Base-by-base conservation (phyloP, 345 rosid genomes). In the Gossypium herbaceum region DNA sequence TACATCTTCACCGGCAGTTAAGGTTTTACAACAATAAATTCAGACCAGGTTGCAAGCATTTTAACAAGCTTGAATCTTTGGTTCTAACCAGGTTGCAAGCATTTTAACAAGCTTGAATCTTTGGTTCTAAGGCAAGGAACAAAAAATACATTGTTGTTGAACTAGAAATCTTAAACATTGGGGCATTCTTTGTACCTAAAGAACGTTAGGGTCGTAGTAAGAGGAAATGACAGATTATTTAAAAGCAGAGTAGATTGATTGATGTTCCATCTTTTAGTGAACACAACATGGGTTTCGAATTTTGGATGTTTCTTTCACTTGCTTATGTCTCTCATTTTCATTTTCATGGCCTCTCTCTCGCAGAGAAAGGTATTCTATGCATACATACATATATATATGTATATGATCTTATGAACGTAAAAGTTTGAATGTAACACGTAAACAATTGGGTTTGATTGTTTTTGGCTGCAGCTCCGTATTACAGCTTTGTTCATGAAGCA, bases 401-500 rank as follows among this genome's bases (percentile, higher is more conserved):
- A 20, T 2, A 56, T 57, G 15, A 48, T 48, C 52, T 48, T 48
- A 11, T 22, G 45, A 22, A 47, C 39, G 63, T 24, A 57, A 60
- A 34, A 29, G 25, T 47, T 56, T 58, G 1, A 73, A 39, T 16
- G 34, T 68, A 50, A 68, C 12, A 25, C 22, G 59, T 27, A 9
- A 9, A 16, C 34, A 59, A 11, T 12, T 59, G 39, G 44, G 22
- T 66, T 4, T 60, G 65, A 13, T 24, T 34, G 41, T 17, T 24
- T 66, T 19, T 44, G 7, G 7, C 7, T 22, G 76, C 83, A 89
- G 94, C 87, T 72, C 90, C 85, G 4, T 8, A 84, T 74, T 83
- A 86, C 70, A 77, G 82, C 11, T 94, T 94, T 77, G 81, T 90
- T 76, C 85, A 79, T 39, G 92, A 89, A 68, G 95, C 96, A 71